Evolutionary conservation across 176 grass and related monocot genomes (phyloP).

Genomic region (Lolium perenne): DNA sequence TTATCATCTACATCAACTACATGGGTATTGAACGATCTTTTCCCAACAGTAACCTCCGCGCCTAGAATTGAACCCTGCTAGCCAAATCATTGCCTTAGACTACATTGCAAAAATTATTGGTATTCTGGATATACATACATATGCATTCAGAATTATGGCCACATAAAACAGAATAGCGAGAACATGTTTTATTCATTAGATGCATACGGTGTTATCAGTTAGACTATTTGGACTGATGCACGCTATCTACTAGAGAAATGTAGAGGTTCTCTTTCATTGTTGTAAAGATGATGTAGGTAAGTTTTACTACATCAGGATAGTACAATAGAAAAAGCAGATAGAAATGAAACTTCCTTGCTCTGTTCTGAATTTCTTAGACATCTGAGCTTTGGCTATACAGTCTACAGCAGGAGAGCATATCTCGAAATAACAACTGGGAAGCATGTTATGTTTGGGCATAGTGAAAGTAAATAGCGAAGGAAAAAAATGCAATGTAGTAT

Average conservation of each 20-base stretch:
- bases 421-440: background rate
- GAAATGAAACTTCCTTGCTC: constrained; percentile 10
- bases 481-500: background rate
- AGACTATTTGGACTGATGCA: background rate
- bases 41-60: constrained; percentile 82
- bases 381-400: background rate
- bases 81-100: constrained; percentile 80
- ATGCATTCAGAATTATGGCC: background rate
- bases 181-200: background rate
- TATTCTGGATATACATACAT: background rate
- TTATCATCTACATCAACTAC: constrained; percentile 76
- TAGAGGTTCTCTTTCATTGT: background rate
- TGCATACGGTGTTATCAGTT: background rate
- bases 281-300: background rate
- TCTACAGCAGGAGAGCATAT: too few species aligned
- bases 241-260: constrained; percentile 6
- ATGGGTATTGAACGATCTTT: constrained; percentile 67
- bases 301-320: background rate
- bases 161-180: constrained; percentile 20
- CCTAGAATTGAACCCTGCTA: constrained; percentile 99
- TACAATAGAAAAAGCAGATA: background rate
- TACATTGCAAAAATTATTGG: constrained; percentile 29
- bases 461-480: background rate
- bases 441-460: background rate
- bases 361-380: background rate